Evolutionary conservation across 345 rosid species (phyloP).

Genomic region (Xanthoceras sorbifolium): DNA sequence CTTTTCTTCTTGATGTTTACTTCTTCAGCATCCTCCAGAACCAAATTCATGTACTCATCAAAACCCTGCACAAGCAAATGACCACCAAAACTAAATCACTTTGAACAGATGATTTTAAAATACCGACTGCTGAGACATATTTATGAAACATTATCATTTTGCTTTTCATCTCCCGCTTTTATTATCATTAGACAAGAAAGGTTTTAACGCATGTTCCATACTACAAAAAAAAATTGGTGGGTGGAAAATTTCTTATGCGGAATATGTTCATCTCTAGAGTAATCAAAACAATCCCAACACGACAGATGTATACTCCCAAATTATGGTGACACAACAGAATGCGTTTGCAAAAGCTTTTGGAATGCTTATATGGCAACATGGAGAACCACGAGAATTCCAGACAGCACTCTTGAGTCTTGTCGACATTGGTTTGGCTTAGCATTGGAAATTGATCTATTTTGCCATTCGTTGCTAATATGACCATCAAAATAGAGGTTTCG

Average conservation of each 20-base stretch:
- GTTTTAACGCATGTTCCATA: not conserved
- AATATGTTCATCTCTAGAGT: slow-evolving; percentile 17
- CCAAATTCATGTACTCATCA: slow-evolving; percentile 97
- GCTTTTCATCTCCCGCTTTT: not conserved
- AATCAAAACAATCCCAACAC: slow-evolving; percentile 1
- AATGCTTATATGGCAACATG: no score
- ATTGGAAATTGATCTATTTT: no score
- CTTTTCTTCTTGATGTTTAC: slow-evolving; percentile 84
- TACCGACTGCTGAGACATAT: not conserved
- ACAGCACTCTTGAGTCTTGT: no score
- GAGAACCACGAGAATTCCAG: no score
- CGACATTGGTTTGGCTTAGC: no score
- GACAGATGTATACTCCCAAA: slow-evolving; percentile 4
- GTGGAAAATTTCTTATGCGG: not conserved
- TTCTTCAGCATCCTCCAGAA: slow-evolving; percentile 97
- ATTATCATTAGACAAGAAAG: not conserved
- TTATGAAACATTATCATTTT: not conserved
- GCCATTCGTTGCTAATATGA: no score
- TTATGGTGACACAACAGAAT: not conserved
- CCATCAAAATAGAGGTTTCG: no score
- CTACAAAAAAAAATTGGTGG: not conserved
- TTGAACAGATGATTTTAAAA: not conserved
- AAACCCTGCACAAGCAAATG: slow-evolving; percentile 61
- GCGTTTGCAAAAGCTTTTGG: not conserved
- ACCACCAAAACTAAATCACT: not conserved